Evolutionary conservation across 768 basidiomycete genomes (phyloP).

Genomic region (Mycena olivaceomarginata): DNA sequence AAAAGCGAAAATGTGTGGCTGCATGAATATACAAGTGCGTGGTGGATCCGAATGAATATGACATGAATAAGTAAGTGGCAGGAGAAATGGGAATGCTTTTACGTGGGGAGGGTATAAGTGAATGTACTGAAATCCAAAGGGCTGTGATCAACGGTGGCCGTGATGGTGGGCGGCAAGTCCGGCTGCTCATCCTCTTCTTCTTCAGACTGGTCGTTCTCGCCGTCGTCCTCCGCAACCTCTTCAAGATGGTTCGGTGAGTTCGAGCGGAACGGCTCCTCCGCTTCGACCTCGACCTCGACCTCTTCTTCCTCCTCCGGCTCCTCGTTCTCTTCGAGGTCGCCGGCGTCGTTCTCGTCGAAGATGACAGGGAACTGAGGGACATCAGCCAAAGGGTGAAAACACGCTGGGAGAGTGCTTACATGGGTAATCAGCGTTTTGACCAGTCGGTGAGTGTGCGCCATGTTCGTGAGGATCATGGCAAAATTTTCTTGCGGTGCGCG

Average conservation of each 20-base stretch:
- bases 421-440: conserved; percentile 86
- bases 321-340: conserved; percentile 80
- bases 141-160: conserved; percentile 34
- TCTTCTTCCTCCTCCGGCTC: conserved; percentile 71
- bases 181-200: neutral
- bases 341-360: conserved; percentile 83
- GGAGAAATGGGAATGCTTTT: conserved; percentile 3
- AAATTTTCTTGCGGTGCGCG: conserved; percentile 89
- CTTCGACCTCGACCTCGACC: conserved; percentile 66
- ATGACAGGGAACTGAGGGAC: conserved; percentile 74
- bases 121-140: conserved; percentile 40
- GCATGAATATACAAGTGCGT: conserved; percentile 42
- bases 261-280: conserved; percentile 59
- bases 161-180: conserved; percentile 39
- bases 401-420: conserved; percentile 64
- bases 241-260: conserved; percentile 38
- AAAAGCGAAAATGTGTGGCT: conserved; percentile 24
- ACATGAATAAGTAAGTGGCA: conserved; percentile 17
- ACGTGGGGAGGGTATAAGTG: conserved; percentile 33
- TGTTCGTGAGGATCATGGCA: conserved; percentile 85
- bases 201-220: conserved; percentile 7
- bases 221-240: conserved; percentile 39
- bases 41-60: conserved; percentile 27
- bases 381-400: conserved; percentile 27
- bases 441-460: conserved; percentile 86